Evolutionary conservation across 352 stramenopile genomes (phyloP), one percentile per base, ranked within the genome.

Genomic region (Thalassiosira livingstoniorum): DNA sequence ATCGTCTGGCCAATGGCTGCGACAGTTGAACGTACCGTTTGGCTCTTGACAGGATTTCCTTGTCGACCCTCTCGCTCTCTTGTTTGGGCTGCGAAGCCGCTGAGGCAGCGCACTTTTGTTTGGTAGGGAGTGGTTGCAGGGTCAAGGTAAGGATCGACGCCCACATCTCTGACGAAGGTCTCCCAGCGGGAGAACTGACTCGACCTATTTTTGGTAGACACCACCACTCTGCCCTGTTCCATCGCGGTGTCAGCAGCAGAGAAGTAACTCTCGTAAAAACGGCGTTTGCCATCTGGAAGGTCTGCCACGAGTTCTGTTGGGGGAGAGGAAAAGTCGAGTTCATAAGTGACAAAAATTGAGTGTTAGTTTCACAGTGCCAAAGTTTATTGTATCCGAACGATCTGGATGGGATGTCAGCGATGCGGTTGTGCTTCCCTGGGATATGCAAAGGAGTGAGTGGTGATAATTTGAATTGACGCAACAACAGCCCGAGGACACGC

Each of bases 391-490:
- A 67, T n/a, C 66, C 79, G 32, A 74, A 83, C 0, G 69, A 81
- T 10, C 64, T 34, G 35, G 69, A 83, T 2, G 68, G 69, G n/a
- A 82, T 77, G 42, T 87, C 75, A 18, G 43, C 63, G n/a, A 82
- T 71, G 0, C 10, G 0, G 39, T 82, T 82, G 0, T 77, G 35
- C 11, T 35, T 57, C 0, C 79, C 74, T 25, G 13, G 2, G 0
- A 86, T 60, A 60, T 86, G 74, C 2, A 79, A 11, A 42, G 73
- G 54, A 11, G 63, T 76, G 0, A 86, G 67, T 15, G 67, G 79
- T 18, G 61, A 77, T 10, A 55, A 29, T 25, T 37, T 2, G 18
- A 23, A 25, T n/a, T 42, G 4, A 0, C 51, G 54, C 37, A 81
- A 13, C 0, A 39, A 18, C n/a, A n/a, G n/a, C n/a, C n/a, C n/a